phyloP scores from a whole-genome alignment of 176 grass and related monocot species.

The Rhynchospora pubera region DNA sequence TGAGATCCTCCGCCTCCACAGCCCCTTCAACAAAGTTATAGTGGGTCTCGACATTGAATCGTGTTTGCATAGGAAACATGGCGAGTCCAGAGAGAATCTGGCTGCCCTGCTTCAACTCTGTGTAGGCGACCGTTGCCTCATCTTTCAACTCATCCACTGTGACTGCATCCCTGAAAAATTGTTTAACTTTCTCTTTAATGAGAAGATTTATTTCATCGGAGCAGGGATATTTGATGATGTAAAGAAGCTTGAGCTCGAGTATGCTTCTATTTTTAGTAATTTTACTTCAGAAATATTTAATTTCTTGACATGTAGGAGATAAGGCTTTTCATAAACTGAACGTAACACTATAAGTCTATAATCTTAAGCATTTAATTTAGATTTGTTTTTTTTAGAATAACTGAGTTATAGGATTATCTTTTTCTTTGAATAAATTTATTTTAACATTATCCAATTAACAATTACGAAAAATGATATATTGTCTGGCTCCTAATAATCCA shows the following conservation, averaged over 20 bases:
- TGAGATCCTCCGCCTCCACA: slow-evolving; percentile 23
- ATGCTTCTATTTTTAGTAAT: not conserved
- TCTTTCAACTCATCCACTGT: slow-evolving; percentile 58
- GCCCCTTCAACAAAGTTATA: slow-evolving; percentile 8
- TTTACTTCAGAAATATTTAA: not conserved
- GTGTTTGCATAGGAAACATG: slow-evolving; percentile 16
- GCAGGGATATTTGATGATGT: slow-evolving; percentile 32
- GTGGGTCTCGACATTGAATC: slow-evolving; percentile 58
- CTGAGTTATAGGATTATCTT: too few relatives aligned
- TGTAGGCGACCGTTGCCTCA: slow-evolving; percentile 48
- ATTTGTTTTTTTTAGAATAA: too few relatives aligned
- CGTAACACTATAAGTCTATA: too few relatives aligned
- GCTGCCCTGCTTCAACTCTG: slow-evolving; percentile 55
- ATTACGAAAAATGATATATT: too few relatives aligned
- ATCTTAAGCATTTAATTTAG: too few relatives aligned
- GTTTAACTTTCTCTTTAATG: slow-evolving; percentile 27
- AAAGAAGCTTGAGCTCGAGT: slow-evolving; percentile 23
- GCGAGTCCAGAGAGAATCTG: slow-evolving; percentile 14
- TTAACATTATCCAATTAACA: too few relatives aligned
- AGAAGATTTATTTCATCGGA: slow-evolving; percentile 30
- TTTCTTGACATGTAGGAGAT: too few relatives aligned
- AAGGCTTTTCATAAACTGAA: too few relatives aligned
- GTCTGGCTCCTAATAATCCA: too few relatives aligned
- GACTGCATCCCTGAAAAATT: slow-evolving; percentile 32
- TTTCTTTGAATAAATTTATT: too few relatives aligned